Base-by-base conservation (phyloP, 345 rosid genomes). In the Salix udensis region DNA sequence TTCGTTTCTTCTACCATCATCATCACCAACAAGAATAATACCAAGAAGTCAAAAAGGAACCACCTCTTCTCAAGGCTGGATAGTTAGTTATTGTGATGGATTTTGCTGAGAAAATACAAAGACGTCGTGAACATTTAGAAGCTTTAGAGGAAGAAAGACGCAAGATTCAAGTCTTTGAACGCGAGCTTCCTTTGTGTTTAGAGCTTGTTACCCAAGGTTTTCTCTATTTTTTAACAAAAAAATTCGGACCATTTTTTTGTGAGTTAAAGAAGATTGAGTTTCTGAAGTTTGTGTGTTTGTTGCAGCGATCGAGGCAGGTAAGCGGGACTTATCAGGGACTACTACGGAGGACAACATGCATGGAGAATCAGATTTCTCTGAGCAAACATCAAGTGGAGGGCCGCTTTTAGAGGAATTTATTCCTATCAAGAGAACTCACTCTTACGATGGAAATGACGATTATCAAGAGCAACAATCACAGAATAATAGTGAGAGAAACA, bases 151-250 rank as follows among this genome's bases (percentile, higher is more conserved):
- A 91, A 80, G 99, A 96, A 88, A 83, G 87, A 71, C 89, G 92
- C 36, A 96, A 96, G 88, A 92, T 96, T 82, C 92, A 87, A 70
- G 98, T 96, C 53, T 96, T 96, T 76, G 89, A 90, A 69, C 93
- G 98, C 30, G 98, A 96, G 80, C 98, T 96, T 81, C 99, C 99
- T 73, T 85, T 96, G 76, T 96, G 97, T 80, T 80, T 93, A 62
- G 92, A 96, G 77, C 98, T 96, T 72, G 99, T 96, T 31, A 88
- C 90, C 23, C 94, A 89, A 88, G 98, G 99, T 93, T 80, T 39
- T 50, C 40, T 10, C 3, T 28, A 26, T 6, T 50, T 15, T 26
- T 6, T 3, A 55, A 16, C 70, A 52, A 1, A 18, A 37, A 77
- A 24, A 16, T 18, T 62, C 72, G 18, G 15, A 30, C n/a, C 16